phyloP scores from a whole-genome alignment of 1,284 basidiomycete genomes.

The Pyrrhoderma noxium region DNA sequence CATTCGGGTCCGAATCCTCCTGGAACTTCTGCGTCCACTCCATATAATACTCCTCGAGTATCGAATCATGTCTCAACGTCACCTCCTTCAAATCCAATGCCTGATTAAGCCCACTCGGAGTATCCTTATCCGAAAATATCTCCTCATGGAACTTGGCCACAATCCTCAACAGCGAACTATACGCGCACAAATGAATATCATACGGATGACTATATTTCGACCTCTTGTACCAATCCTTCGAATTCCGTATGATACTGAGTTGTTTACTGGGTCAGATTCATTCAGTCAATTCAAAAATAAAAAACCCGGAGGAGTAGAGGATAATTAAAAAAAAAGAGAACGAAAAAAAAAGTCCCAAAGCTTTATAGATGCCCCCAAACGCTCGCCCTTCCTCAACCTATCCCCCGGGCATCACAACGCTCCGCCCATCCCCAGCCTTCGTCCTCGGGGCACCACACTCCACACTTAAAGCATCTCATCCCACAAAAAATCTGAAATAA shows the following conservation, averaged over 20 bases:
- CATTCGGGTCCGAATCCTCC: slow-evolving; percentile 46
- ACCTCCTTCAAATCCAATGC: slow-evolving; percentile 60
- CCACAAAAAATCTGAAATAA: slow-evolving; percentile 8
- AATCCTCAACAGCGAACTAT: slow-evolving; percentile 61
- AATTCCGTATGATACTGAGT: slow-evolving; percentile 60
- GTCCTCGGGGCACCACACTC: no score
- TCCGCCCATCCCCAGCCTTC: no score
- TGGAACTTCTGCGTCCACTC: slow-evolving; percentile 57
- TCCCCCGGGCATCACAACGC: no score
- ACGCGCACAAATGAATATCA: slow-evolving; percentile 68
- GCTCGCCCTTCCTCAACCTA: no score
- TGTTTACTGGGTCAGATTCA: slow-evolving; percentile 15
- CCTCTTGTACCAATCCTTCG: slow-evolving; percentile 69
- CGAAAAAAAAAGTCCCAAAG: no score
- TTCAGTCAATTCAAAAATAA: background rate
- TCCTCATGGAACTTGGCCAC: slow-evolving; percentile 69
- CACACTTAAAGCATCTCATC: no score
- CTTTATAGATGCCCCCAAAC: no score
- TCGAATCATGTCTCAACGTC: slow-evolving; percentile 52
- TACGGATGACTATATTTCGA: slow-evolving; percentile 61
- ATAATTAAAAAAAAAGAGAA: background rate
- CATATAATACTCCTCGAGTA: slow-evolving; percentile 49
- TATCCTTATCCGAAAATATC: slow-evolving; percentile 65
- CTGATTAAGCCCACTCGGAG: slow-evolving; percentile 66
- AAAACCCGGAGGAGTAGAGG: background rate